A percentile compares a stretch with the other conserved stretches of the same genome.
Evolutionary conservation across 129 eudicot genomes (phyloP).

Genomic region (Flaveria robusta): DNA sequence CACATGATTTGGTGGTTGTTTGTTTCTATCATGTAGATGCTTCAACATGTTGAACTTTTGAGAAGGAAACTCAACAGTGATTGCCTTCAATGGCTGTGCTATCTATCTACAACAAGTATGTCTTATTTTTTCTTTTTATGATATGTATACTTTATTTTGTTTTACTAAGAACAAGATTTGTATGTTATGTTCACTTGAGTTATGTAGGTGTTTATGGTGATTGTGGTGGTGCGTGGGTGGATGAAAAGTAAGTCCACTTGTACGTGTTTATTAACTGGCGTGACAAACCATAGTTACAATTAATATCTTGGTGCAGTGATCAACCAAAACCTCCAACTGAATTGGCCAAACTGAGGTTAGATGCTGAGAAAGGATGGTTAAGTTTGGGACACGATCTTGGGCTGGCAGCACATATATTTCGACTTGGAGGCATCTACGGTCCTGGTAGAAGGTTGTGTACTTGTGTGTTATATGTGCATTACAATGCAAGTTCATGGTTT

Average conservation of each 20-base stretch:
- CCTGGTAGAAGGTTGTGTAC: slow-evolving; percentile 89
- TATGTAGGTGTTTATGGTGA: slow-evolving; percentile 83
- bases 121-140: not conserved
- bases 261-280: not conserved
- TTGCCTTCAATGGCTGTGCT: slow-evolving; percentile 74
- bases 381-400: slow-evolving; percentile 60
- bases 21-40: slow-evolving; percentile 49
- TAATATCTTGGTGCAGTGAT: slow-evolving; percentile 45
- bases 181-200: slow-evolving; percentile 7
- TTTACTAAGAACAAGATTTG: not conserved
- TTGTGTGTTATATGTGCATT: slow-evolving; percentile 1
- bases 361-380: slow-evolving; percentile 88
- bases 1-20: slow-evolving; percentile 2
- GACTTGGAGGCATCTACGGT: slow-evolving; percentile 96
- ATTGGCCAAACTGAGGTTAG: slow-evolving; percentile 57
- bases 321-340: slow-evolving; percentile 45
- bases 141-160: not conserved
- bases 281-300: slow-evolving; percentile 1
- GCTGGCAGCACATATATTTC: slow-evolving; percentile 61
- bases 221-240: slow-evolving; percentile 88
- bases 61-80: slow-evolving; percentile 44
- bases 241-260: slow-evolving; percentile 65
- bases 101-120: slow-evolving; percentile 82
- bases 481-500: not conserved
- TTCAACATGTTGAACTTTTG: slow-evolving; percentile 56